phyloP scores from a whole-genome alignment of 345 rosid species.

The Eucalyptus regnans region DNA sequence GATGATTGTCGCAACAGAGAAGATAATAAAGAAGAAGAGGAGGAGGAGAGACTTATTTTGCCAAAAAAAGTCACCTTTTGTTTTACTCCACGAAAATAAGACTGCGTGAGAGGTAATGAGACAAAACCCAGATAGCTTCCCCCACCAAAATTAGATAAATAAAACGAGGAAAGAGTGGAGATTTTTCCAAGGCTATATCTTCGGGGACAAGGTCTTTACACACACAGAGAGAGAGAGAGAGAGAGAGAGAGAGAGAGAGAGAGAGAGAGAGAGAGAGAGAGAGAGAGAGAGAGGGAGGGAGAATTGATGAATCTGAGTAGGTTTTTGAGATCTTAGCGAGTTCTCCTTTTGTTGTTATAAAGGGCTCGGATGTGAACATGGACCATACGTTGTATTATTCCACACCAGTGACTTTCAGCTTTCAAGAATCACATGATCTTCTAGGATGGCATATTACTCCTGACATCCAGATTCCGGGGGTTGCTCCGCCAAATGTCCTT shows the following conservation, averaged over 20 bases:
- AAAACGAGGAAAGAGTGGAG: not conserved
- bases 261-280: no score
- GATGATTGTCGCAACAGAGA: not conserved
- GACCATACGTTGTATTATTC: not conserved
- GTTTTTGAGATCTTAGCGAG: not conserved
- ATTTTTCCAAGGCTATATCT: not conserved
- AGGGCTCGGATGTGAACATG: not conserved
- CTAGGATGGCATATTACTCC: not conserved
- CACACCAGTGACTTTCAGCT: not conserved
- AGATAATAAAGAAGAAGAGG: not conserved
- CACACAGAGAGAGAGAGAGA: no score
- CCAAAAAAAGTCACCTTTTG: not conserved
- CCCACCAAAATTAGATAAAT: not conserved
- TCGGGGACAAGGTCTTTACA: not conserved
- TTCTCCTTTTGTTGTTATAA: not conserved
- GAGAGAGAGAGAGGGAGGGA: not conserved
- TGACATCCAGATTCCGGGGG: not conserved
- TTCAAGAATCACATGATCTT: not conserved
- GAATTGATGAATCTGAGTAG: not conserved
- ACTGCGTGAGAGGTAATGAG: not conserved
- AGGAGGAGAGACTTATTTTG: not conserved
- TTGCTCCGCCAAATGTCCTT: not conserved
- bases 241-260: no score
- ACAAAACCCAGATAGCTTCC: not conserved
- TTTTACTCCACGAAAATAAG: not conserved